Percentiles rank a stretch among this genome's conserved stretches.
Conservation (phyloP, 208 protist genomes). For the Leishmania guyanensis region DNA sequence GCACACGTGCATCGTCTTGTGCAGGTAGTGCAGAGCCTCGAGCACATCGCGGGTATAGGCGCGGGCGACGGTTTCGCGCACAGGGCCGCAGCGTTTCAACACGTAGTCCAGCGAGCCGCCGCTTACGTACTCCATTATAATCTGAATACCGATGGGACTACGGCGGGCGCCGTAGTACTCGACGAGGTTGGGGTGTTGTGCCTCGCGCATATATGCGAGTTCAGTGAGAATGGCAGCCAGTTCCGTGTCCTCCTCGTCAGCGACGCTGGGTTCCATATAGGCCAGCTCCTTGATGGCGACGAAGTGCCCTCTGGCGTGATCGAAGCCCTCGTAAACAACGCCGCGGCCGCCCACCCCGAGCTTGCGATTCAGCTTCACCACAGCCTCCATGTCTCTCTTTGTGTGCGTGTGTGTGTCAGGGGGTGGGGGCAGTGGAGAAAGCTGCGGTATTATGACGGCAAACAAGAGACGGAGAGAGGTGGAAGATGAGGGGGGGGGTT, state of each 20-base stretch:
- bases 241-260: slow-evolving; percentile 31
- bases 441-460: not conserved
- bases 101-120: slow-evolving; percentile 84
- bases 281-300: slow-evolving; percentile 90
- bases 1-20: slow-evolving; percentile 76
- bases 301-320: slow-evolving; percentile 78
- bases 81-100: slow-evolving; percentile 48
- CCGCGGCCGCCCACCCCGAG: slow-evolving; percentile 78
- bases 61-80: slow-evolving; percentile 77
- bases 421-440: not conserved
- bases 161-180: slow-evolving; percentile 81
- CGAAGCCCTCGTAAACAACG: slow-evolving; percentile 84
- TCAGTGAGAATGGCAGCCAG: slow-evolving; percentile 65
- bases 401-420: not conserved
- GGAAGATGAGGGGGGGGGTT: not conserved
- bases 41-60: slow-evolving; percentile 80
- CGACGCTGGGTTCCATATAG: slow-evolving; percentile 42
- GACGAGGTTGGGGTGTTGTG: slow-evolving; percentile 75
- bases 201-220: slow-evolving; percentile 76
- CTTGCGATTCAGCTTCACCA: slow-evolving; percentile 70
- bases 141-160: slow-evolving; percentile 66
- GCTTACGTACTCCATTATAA: slow-evolving; percentile 91
- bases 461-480: not conserved
- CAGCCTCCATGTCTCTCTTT: slow-evolving; percentile 21
- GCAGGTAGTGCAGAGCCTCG: slow-evolving; percentile 81